Percentiles rank a stretch among this genome's conserved stretches.
phyloP scores from a whole-genome alignment of 192 early-diverging fungal species.

The Globomyces pollinis-pini region DNA sequence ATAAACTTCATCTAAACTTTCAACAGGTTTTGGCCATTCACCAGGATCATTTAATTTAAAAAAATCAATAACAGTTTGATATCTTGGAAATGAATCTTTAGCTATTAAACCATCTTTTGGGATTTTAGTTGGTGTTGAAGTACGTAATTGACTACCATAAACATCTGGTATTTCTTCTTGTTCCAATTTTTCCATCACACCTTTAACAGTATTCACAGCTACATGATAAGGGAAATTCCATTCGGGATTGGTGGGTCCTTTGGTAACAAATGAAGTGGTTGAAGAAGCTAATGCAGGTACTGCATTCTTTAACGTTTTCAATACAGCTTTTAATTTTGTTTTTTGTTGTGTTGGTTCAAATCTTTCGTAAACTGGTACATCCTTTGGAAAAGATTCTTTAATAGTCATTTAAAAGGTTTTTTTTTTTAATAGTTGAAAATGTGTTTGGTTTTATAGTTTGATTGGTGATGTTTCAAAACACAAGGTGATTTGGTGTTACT shows the following conservation, averaged over 20 bases:
- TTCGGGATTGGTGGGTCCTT: too few relatives aligned
- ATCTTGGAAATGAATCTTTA: not conserved
- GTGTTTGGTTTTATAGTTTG: too few relatives aligned
- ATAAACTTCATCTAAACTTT: not conserved
- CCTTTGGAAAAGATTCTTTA: too few relatives aligned
- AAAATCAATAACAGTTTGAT: constrained; percentile 8
- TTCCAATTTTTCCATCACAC: not conserved
- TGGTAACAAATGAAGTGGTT: not conserved
- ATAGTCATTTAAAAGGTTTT: too few relatives aligned
- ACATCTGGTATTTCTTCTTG: too few relatives aligned
- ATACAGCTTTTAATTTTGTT: too few relatives aligned
- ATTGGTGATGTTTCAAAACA: too few relatives aligned
- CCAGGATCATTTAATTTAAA: constrained; percentile 1
- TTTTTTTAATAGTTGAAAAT: too few relatives aligned
- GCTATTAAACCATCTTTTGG: not conserved
- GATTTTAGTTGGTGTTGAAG: not conserved
- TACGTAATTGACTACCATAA: not conserved
- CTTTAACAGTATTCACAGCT: not conserved
- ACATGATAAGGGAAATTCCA: constrained; percentile 6
- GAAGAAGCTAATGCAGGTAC: not conserved
- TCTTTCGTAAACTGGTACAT: too few relatives aligned
- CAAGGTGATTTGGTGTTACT: too few relatives aligned
- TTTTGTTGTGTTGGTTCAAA: too few relatives aligned
- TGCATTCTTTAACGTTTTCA: too few relatives aligned
- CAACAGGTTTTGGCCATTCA: constrained; percentile 5